Base-by-base conservation (phyloP, 2,329 filamentous ascomycete species). In the Venturia aucupariae region DNA sequence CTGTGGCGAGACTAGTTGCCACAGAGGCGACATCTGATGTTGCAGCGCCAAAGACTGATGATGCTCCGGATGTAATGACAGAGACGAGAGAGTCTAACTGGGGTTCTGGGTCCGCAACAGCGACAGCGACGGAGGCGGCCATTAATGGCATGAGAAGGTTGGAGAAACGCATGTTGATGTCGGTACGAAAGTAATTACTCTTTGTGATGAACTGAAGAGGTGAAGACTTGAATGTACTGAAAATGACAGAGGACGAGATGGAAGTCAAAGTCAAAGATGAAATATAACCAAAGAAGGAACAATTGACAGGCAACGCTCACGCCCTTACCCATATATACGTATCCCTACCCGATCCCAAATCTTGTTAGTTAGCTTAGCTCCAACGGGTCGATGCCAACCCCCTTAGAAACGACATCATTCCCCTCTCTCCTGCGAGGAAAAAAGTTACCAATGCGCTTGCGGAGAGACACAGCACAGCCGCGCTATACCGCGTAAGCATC, bases 1-100 rank as follows among this genome's bases (percentile, higher is more conserved):
- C 55, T 24, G 48, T 22, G 0, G 63, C 60, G 19, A 65, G 38
- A 46, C 30, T 38, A 24, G 64, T 62, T 15, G 51, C 59, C 32
- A 65, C 32, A 8, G 63, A 65, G 32, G 17, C 42, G 19, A 65
- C 38, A 24, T 24, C 60, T 46, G 60, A 51, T 19, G 60, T 62
- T 35, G 42, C 60, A 3, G 41, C 60, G n/a, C 42, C 60, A 38
- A 62, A 51, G 60, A 62, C 60, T 1, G 60, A 62, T 1, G 41
- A 19, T 2, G 27, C 51, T n/a, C 51, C 51, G 11, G 51, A 57
- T 7, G 51, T 57, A 57, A 57, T 13, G 15, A 35, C 30, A 8
- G 51, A 57, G 19, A 57, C 19, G 17, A 57, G 30, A 5, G 51
- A 57, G 27, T 57, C 51, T 1, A 57, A 13, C 8, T 57, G 51